Evolutionary conservation across 2,329 filamentous ascomycete species (phyloP), one percentile per base, ranked within the genome.

Genomic region (Aureobasidium sp.): DNA sequence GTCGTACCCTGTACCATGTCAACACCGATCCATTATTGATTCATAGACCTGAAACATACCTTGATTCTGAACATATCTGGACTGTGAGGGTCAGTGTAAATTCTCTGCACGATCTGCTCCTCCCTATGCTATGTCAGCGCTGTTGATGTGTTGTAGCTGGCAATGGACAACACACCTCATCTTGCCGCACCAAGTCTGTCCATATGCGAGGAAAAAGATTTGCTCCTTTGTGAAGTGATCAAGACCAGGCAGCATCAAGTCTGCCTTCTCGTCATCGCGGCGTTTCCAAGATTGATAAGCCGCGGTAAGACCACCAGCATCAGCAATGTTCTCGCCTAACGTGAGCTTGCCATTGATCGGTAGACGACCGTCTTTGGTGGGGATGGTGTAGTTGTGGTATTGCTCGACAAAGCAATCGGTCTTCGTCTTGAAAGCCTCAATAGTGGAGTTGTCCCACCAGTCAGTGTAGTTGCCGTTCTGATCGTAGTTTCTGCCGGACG

Each of bases 291-390:
- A 86, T 27, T 80, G 76, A 69, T 83, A 89, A 0, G 85, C 79
- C 0, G 85, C 83, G 8, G 80, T 78, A 0, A 90, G 70, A 15
- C 87, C 87, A 17, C 86, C 87, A 0, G 87, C 84, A 70, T 90
- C 87, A 1, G 87, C 86, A 68, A 90, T 86, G 69, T 89, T 89
- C 74, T 90, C 87, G 22, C 83, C 84, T 1, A 89, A 74, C 0
- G 87, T 89, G 15, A 84, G 75, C 27, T 76, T 76, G 11, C 87
- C 87, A 63, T 87, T 85, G 61, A 89, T 81, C 64, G 85, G 81
- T 0, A 87, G 75, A 4, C 79, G 76, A 1, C 78, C 82, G 41
- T 86, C 79, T 12, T 82, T 77, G 0, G 81, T 83, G 0, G 77
- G 76, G 14, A 88, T 78, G 0, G 81, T 83, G 69, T 82, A 87